Percentiles rank a stretch among this genome's conserved stretches.
Conservation (phyloP, 2,329 filamentous ascomycete genomes). For the Aspergillus flavus region DNA sequence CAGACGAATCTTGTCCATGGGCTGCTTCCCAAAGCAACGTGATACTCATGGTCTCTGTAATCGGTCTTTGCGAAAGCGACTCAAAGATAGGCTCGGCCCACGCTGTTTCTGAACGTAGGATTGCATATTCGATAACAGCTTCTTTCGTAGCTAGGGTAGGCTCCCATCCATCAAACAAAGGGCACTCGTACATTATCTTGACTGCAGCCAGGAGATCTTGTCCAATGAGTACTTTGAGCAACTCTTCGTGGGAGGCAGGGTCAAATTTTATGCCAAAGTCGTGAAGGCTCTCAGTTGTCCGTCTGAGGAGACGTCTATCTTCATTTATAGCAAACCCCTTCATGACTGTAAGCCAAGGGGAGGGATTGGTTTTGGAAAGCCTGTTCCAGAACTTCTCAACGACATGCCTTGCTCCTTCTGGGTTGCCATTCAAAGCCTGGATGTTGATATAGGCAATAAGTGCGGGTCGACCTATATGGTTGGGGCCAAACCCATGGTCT, state of each 20-base stretch:
- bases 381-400: constrained; percentile 46
- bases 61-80: constrained; percentile 46
- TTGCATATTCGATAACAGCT: constrained; percentile 63
- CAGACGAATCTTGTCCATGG: constrained; percentile 70
- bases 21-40: constrained; percentile 76
- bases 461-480: constrained; percentile 38
- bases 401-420: constrained; percentile 55
- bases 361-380: constrained; percentile 31
- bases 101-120: constrained; percentile 59
- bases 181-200: constrained; percentile 67
- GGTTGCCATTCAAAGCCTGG: constrained; percentile 58
- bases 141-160: constrained; percentile 54
- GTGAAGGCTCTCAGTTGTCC: constrained; percentile 56
- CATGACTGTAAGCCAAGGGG: constrained; percentile 56
- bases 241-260: constrained; percentile 45
- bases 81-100: constrained; percentile 66
- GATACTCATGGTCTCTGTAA: constrained; percentile 68
- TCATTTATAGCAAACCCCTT: constrained; percentile 63
- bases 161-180: constrained; percentile 45
- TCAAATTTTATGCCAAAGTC: constrained; percentile 54
- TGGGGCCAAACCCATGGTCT: constrained; percentile 45
- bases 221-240: constrained; percentile 66
- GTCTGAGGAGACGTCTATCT: constrained; percentile 61
- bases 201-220: constrained; percentile 62
- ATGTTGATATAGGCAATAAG: constrained; percentile 53